Base-by-base conservation (phyloP, 2,329 filamentous ascomycete genomes). In the Colletotrichum lentis region DNA sequence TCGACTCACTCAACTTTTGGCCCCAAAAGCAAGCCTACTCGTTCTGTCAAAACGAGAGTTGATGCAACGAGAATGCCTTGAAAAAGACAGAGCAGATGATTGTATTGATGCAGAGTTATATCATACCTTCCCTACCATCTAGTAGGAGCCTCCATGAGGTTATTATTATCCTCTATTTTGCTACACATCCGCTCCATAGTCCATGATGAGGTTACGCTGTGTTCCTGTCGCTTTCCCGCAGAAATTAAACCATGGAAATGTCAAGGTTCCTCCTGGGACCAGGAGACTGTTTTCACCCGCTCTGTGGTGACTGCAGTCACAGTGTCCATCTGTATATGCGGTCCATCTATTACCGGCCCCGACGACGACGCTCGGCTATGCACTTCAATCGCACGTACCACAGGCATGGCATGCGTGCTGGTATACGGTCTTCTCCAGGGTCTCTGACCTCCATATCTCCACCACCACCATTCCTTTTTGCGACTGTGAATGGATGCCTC, bases 271-370 rank as follows among this genome's bases (percentile, higher is more conserved):
- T 20, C 20, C 5, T 18, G 14, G 12, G 43, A 2, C 41, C 16
- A 8, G 8, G 31, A 5, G 1, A 12, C 11, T 2, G 31, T 6
- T 27, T 64, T 49, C 22, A 27, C 35, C 10, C 43, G 31, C 71
- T 83, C 81, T 0, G 81, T 77, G 5, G 79, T 77, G 1, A 83
- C 80, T 3, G 74, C 79, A 12, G 80, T 83, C 1, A 81, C 76
- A 2, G 79, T 79, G 59, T 83, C 80, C 74, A 81, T 79, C 69
- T 82, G 81, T 14, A 82, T 82, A 31, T 47, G 57, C 8, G 56
- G 62, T 4, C 66, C 62, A 5, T 62, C 52, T 39, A n/a, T n/a
- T n/a, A 64, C 44, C 18, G 47, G 49, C n/a, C 16, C 37, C 24
- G 52, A 27, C 27, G 52, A 52, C 6, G 52, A 52, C 6, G 27